Conservation (phyloP, 768 basidiomycete genomes). For the Suillus luteus region DNA sequence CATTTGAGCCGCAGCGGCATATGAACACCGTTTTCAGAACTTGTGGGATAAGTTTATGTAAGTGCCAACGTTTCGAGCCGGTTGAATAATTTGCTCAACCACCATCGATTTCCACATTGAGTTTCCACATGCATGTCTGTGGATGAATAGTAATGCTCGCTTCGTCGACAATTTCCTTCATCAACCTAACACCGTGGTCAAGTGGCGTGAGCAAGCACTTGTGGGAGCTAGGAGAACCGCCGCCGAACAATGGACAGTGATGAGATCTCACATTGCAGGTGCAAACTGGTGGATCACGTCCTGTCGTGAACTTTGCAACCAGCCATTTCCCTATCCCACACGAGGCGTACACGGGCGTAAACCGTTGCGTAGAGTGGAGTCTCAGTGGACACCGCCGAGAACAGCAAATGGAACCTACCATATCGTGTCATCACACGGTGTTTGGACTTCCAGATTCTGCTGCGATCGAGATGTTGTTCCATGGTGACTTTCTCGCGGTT, state of each 20-base stretch:
- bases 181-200: not conserved
- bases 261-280: not conserved
- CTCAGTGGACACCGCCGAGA: not conserved
- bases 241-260: not conserved
- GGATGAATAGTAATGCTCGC: no score
- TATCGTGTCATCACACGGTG: not conserved
- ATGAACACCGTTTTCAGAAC: not conserved
- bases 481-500: conserved; percentile 71
- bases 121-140: not conserved
- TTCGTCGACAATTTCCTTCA: not conserved
- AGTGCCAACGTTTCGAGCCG: not conserved
- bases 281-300: not conserved
- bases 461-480: conserved; percentile 86
- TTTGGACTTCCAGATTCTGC: conserved; percentile 42
- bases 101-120: no score
- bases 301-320: not conserved
- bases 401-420: not conserved
- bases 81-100: no score
- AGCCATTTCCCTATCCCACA: not conserved
- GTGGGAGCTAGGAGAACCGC: no score
- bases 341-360: not conserved
- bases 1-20: not conserved
- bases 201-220: not conserved
- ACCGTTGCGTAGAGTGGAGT: not conserved
- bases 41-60: not conserved